Percentiles rank a stretch among this genome's conserved stretches.
phyloP scores from a whole-genome alignment of 2,329 filamentous ascomycete species.

The Aspergillus sp. region DNA sequence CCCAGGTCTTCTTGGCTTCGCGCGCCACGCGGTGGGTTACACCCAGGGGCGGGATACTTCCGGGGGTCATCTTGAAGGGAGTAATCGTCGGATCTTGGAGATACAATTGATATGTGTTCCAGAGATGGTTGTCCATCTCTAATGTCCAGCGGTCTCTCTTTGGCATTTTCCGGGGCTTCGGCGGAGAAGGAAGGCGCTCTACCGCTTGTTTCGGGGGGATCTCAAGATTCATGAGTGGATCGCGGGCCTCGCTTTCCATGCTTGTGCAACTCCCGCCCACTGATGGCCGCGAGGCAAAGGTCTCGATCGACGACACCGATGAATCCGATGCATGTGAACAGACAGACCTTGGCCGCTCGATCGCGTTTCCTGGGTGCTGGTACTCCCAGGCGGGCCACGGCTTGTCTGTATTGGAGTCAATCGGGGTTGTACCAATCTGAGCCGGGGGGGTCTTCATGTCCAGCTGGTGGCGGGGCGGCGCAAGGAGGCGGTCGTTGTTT shows the following conservation, averaged over 20 bases:
- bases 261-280: constrained; percentile 53
- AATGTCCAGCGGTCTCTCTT: constrained; percentile 45
- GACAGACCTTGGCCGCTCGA: constrained; percentile 48
- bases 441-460: constrained; percentile 36
- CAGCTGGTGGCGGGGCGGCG: constrained; percentile 29
- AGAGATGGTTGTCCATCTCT: constrained; percentile 58
- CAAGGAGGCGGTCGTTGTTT: constrained; percentile 27
- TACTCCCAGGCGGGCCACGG: constrained; percentile 25
- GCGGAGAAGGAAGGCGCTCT: constrained; percentile 30
- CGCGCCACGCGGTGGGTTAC: constrained; percentile 55
- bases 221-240: constrained; percentile 44
- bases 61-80: constrained; percentile 58
- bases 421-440: constrained; percentile 33
- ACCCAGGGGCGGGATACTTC: constrained; percentile 53
- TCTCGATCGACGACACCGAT: constrained; percentile 51
- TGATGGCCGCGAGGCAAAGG: constrained; percentile 47
- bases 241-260: constrained; percentile 49
- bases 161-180: constrained; percentile 18
- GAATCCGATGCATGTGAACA: constrained; percentile 54
- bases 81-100: constrained; percentile 58
- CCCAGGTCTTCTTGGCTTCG: constrained; percentile 53
- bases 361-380: constrained; percentile 31
- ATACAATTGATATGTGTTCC: constrained; percentile 57
- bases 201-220: constrained; percentile 26
- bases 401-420: constrained; percentile 19